Conservation (phyloP, 345 rosid species). For the Brassica juncea region DNA sequence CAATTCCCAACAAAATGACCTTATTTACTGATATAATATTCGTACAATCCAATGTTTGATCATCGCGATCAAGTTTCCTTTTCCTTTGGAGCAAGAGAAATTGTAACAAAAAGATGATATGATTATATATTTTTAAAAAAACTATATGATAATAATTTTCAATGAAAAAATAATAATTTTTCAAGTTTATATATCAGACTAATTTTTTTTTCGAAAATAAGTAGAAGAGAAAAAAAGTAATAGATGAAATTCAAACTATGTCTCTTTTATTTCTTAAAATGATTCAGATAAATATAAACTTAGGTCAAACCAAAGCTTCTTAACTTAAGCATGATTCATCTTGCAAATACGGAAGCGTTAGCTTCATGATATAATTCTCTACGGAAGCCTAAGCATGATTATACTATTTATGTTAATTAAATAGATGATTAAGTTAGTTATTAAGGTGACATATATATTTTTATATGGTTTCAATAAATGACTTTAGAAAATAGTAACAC, state of each 20-base stretch:
- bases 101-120: background rate
- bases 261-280: too few relatives aligned
- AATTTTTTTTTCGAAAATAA: too few relatives aligned
- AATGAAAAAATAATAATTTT: too few relatives aligned
- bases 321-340: background rate
- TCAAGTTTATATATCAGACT: too few relatives aligned
- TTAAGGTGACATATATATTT: background rate
- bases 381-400: too few relatives aligned
- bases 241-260: too few relatives aligned
- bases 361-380: background rate
- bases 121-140: too few relatives aligned
- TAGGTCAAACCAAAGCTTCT: too few relatives aligned
- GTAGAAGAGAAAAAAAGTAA: too few relatives aligned
- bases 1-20: slow-evolving; percentile 28
- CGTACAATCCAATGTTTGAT: background rate
- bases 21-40: background rate
- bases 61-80: slow-evolving; percentile 12
- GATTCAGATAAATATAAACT: too few relatives aligned
- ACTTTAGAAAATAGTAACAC: background rate
- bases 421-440: background rate
- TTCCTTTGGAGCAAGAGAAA: background rate
- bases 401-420: background rate
- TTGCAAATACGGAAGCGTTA: too few relatives aligned
- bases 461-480: background rate
- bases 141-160: background rate